Conservation (phyloP, 1,139 yeast genomes). For the Sugiyamaella grinbergsii region DNA sequence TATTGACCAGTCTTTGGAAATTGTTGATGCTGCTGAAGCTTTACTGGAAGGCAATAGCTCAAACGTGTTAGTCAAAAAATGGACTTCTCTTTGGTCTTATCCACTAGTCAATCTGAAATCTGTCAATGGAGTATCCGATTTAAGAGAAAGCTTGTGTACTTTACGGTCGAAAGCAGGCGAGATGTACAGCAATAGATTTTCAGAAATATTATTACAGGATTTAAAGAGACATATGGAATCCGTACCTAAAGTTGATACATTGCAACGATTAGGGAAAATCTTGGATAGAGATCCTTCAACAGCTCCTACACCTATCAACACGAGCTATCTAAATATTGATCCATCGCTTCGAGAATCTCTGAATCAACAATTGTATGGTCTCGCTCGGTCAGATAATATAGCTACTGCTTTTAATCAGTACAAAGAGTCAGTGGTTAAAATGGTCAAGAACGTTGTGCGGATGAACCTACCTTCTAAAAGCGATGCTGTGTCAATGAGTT, state of each 20-base stretch:
- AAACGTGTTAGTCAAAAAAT: slow-evolving; percentile 38
- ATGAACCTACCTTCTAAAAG: slow-evolving; percentile 55
- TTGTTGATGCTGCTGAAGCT: slow-evolving; percentile 58
- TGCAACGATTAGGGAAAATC: slow-evolving; percentile 50
- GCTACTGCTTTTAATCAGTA: slow-evolving; percentile 65
- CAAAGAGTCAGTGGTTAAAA: slow-evolving; percentile 66
- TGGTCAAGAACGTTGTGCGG: slow-evolving; percentile 73
- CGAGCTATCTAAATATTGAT: slow-evolving; percentile 44
- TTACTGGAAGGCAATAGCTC: slow-evolving; percentile 53
- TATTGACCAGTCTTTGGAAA: slow-evolving; percentile 51
- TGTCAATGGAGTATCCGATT: slow-evolving; percentile 59
- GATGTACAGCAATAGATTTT: slow-evolving; percentile 60
- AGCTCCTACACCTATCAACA: slow-evolving; percentile 26
- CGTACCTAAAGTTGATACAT: slow-evolving; percentile 52
- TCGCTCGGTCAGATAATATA: slow-evolving; percentile 65
- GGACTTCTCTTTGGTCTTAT: slow-evolving; percentile 35
- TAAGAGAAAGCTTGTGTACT: slow-evolving; percentile 55
- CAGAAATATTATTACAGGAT: slow-evolving; percentile 59
- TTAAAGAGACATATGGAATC: slow-evolving; percentile 57
- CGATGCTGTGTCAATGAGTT: slow-evolving; percentile 34
- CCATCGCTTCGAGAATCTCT: slow-evolving; percentile 48
- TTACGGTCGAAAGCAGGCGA: slow-evolving; percentile 65
- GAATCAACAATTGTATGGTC: slow-evolving; percentile 52
- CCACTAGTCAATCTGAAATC: slow-evolving; percentile 52
- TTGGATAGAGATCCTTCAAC: slow-evolving; percentile 29